Evolutionary conservation across 148 eudicot genomes (phyloP).

Genomic region (Rhododendron griersonianum): DNA sequence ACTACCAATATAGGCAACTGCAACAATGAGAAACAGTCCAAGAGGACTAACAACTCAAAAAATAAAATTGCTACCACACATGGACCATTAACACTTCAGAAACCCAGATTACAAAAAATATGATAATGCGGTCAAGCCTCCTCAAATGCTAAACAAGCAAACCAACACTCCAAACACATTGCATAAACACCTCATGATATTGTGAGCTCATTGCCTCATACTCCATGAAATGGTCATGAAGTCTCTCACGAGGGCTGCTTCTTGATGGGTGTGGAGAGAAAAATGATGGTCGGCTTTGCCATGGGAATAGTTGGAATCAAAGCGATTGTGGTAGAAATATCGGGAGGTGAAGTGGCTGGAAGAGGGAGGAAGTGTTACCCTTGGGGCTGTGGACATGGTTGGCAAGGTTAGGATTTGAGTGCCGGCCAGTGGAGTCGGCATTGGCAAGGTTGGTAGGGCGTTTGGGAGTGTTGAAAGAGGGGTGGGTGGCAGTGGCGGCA

Average conservation of each 20-base stretch:
- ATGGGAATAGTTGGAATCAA: background rate
- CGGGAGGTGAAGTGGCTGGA: conserved; percentile 12
- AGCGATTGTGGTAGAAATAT: conserved; percentile 5
- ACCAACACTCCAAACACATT: background rate
- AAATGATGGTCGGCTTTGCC: conserved; percentile 3
- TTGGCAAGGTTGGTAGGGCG: background rate
- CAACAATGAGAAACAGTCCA: no score
- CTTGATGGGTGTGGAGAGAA: conserved; percentile 18
- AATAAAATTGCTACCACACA: background rate
- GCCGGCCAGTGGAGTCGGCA: background rate
- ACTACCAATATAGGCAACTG: background rate
- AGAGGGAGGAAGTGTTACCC: conserved; percentile 4
- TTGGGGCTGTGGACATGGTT: background rate
- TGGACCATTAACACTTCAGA: background rate
- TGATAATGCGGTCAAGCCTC: background rate
- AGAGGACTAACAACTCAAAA: background rate
- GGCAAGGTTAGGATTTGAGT: background rate
- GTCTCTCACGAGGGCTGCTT: background rate
- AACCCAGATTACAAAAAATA: background rate
- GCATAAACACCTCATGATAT: background rate
- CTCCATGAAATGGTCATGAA: background rate
- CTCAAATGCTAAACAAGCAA: background rate
- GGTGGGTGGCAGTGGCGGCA: conserved; percentile 5
- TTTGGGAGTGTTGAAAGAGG: conserved; percentile 1
- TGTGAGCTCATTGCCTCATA: background rate